Base-by-base conservation (phyloP, 2,329 filamentous ascomycete genomes). In the Falciphora oryzae region DNA sequence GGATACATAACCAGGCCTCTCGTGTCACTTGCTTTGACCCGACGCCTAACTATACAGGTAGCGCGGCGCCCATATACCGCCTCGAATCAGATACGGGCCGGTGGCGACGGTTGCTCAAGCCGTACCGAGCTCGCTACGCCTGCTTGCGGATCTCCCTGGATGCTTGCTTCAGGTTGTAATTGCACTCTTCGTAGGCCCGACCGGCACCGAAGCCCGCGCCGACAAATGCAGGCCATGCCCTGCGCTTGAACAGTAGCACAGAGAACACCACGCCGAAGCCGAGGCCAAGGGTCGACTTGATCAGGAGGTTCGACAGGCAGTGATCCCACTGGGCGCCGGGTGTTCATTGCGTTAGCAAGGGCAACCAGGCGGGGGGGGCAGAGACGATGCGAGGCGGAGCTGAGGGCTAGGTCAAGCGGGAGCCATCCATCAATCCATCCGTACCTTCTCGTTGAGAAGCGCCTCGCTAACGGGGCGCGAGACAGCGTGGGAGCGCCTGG, bases 261-360 rank as follows among this genome's bases (percentile, higher is more conserved):
- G 95, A 98, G 84, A 99, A 98, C 80, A 99, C 92, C 77, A 99
- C 90, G 76, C 95, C 95, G 81, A 99, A 99, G 71, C 91, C 92
- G 76, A 98, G 90, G 74, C 95, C 95, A 78, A 99, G 90, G 65
- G 91, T 89, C 70, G 94, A 98, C 80, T 96, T 93, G 84, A 99
- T 96, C 76, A 99, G 87, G 79, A 97, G 87, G 75, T 96, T 97
- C 72, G 95, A 98, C 72, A 99, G 89, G 80, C 95, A 97, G 81
- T 91, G 94, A 78, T 99, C 95, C 95, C 95, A 99, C 95, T 99
- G 68, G 57, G 68, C 22, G 27, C 11, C 14, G 14, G 18, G 25
- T n/a, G 18, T 61, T 28, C 35, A 38, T 31, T 22, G 6, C 31
- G 62, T 72, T 66, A 68, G 69, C 38, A 11, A 62, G 5, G 8